Conservation (phyloP, 1,284 basidiomycete species). For the Albatrellus sp. region DNA sequence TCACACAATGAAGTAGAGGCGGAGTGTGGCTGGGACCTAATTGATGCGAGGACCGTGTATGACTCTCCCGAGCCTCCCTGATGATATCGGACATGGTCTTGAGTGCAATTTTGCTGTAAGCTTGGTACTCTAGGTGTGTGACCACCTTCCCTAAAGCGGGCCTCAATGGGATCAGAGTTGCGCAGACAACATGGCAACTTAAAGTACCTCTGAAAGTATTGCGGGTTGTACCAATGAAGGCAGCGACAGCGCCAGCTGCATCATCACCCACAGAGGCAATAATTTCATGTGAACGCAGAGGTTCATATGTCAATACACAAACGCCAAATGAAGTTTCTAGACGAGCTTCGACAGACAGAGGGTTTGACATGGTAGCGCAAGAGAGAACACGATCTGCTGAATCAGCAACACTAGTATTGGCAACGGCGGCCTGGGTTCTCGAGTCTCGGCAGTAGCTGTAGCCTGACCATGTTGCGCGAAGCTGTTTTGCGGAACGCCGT, state of each 20-base stretch:
- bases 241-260: slow-evolving; percentile 56
- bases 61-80: slow-evolving; percentile 28
- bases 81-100: slow-evolving; percentile 64
- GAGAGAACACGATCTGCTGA: neutral
- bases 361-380: slow-evolving; percentile 4
- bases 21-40: slow-evolving; percentile 17
- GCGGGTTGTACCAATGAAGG: slow-evolving; percentile 66
- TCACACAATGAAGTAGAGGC: slow-evolving; percentile 38
- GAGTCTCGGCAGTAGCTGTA: neutral
- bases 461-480: slow-evolving; percentile 3
- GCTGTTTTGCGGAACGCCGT: neutral
- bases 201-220: slow-evolving; percentile 44
- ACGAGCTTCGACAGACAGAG: slow-evolving; percentile 34
- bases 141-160: slow-evolving; percentile 51
- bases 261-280: slow-evolving; percentile 49
- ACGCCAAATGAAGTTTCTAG: slow-evolving; percentile 33
- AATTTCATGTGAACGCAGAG: slow-evolving; percentile 45
- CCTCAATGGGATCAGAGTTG: neutral
- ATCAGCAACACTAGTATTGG: neutral
- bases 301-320: slow-evolving; percentile 48
- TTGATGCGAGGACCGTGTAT: slow-evolving; percentile 32
- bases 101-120: slow-evolving; percentile 73
- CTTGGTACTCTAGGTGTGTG: slow-evolving; percentile 68
- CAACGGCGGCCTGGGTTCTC: neutral
- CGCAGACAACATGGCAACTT: neutral